Base-by-base conservation (phyloP, 176 grass and related monocot species). In the Thinopyrum elongatum region DNA sequence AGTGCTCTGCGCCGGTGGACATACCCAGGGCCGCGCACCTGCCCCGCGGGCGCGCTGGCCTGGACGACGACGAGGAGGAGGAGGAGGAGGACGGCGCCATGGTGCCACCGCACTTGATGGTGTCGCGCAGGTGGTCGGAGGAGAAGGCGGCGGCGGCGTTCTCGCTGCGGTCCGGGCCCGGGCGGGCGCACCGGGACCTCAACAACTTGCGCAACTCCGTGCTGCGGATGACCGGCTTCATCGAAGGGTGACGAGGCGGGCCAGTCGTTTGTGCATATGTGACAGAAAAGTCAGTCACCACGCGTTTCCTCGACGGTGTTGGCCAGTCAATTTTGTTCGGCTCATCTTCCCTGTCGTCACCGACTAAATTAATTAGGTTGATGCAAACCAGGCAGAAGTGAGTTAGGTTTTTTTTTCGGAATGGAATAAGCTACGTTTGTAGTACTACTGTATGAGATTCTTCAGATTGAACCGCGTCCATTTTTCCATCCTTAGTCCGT, bases 171-270 rank as follows among this genome's bases (percentile, higher is more conserved):
- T 86, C 83, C 15, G 95, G 92, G 10, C 87, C 90, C 21, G 93
- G 91, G 22, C 69, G 89, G 74, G 90, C 89, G 58, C 89, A 89
- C 39, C 89, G 95, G n/a, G 95, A 98, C 70, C 91, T 93, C 64
- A 86, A 87, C 71, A 79, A 90, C 65, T 82, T 91, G 51, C 84
- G 95, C 46, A 55, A 90, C 81, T 85, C 85, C 65, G 92, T 97
- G 72, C 83, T 92, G 67, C 87, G 88, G 5, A 93, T 97, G 91
- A 97, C 92, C 78, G 91, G 95, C 2, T 97, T 93, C 87, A 90
- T 91, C 57, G 92, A 97, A 89, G 90, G 88, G 77, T 97, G 87
- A 49, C 46, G 7, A 68, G 83, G 46, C 61, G 69, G 47, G 23
- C 83, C 64, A 21, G 17, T 42, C 16, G 1, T 6, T 53, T 47